phyloP scores from a whole-genome alignment of 345 rosid genomes.

The Hibiscus syriacus region DNA sequence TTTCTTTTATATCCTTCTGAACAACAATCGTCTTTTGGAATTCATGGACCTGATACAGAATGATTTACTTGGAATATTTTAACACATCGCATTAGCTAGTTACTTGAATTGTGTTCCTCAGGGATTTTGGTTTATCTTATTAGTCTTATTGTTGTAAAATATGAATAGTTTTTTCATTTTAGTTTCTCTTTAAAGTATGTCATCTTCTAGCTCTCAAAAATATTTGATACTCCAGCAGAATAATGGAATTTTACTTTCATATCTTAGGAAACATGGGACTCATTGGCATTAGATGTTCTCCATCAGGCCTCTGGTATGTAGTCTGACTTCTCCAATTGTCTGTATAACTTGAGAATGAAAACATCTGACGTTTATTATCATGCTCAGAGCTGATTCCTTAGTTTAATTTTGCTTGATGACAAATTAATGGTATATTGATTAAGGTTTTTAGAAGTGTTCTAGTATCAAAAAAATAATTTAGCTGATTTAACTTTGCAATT shows the following conservation, averaged over 20 bases:
- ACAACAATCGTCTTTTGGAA: not conserved
- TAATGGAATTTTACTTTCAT: not conserved
- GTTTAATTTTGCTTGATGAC: not conserved
- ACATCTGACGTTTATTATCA: not conserved
- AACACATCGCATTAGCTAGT: not conserved
- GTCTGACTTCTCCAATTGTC: not conserved
- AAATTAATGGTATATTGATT: not conserved
- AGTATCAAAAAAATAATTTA: not conserved
- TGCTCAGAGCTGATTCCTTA: not conserved
- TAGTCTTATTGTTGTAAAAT: not conserved
- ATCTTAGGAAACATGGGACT: conserved; percentile 76
- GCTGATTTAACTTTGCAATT: not conserved
- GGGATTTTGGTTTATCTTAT: not conserved
- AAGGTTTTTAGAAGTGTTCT: not conserved
- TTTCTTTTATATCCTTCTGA: conserved; percentile 2
- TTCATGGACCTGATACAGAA: not conserved
- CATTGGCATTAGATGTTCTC: conserved; percentile 73
- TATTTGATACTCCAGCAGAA: not conserved
- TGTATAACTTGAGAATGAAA: not conserved
- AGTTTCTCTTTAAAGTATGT: not conserved
- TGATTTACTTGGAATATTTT: not conserved
- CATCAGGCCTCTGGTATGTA: conserved; percentile 83
- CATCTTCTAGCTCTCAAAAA: not conserved
- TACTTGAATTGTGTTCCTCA: not conserved
- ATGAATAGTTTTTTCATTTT: not conserved